Percentiles rank a stretch among this genome's conserved stretches.
phyloP scores from a whole-genome alignment of 192 early-diverging fungal species.

The Phlyctochytrium bullatum region DNA sequence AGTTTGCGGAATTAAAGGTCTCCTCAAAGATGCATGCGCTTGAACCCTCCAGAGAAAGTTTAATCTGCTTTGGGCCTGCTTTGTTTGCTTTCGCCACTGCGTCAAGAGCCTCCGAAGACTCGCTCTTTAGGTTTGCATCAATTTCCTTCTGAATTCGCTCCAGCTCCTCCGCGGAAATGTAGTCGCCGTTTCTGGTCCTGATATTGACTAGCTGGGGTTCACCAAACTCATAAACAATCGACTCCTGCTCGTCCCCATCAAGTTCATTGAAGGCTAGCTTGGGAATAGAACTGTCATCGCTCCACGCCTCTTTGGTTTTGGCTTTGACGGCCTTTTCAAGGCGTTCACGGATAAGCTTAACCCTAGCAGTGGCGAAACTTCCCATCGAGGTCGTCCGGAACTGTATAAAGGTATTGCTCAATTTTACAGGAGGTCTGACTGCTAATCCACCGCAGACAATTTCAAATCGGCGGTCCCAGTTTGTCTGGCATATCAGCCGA shows the following conservation, averaged over 20 bases:
- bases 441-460: conserved; percentile 18
- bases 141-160: neutral
- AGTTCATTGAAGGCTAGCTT: neutral
- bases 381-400: conserved; percentile 13
- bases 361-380: conserved; percentile 2
- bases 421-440: neutral
- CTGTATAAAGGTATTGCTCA: conserved; percentile 13
- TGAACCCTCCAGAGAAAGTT: neutral
- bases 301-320: neutral
- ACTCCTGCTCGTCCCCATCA: neutral
- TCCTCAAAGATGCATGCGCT: neutral
- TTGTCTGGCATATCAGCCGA: conserved; percentile 18
- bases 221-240: conserved; percentile 19
- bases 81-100: neutral
- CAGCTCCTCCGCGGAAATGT: neutral
- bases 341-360: conserved; percentile 7
- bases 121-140: neutral
- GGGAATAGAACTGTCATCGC: neutral
- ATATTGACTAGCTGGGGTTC: neutral
- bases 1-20: neutral
- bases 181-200: neutral
- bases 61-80: neutral
- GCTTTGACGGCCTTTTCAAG: neutral
- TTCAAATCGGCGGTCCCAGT: conserved; percentile 30
- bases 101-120: neutral